Evolutionary conservation across 1,284 basidiomycete species (phyloP).

Genomic region (Cutaneotrichosporon sp.): DNA sequence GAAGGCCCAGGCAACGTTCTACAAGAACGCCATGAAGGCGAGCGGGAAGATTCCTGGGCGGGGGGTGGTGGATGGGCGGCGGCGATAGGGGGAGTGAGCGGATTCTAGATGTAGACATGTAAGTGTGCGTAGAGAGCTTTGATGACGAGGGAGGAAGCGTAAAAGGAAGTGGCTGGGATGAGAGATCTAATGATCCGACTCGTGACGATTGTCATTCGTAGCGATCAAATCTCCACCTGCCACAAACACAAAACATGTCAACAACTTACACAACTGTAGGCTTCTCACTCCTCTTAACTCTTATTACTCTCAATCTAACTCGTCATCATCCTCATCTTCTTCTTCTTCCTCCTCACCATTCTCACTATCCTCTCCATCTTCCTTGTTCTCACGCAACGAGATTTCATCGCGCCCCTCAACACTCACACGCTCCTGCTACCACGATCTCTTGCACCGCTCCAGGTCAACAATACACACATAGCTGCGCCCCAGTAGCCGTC

Average conservation of each 20-base stretch:
- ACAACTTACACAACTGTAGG: not conserved
- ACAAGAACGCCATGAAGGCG: conserved; percentile 38
- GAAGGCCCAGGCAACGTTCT: conserved; percentile 28
- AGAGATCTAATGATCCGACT: not conserved
- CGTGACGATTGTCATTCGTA: not conserved
- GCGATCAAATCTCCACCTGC: not conserved
- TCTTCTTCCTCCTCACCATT: not conserved
- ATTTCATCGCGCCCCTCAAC: not conserved
- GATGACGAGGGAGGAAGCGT: not conserved
- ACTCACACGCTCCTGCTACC: not conserved
- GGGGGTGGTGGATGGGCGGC: conserved; percentile 35
- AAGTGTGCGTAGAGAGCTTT: not conserved
- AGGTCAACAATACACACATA: not conserved
- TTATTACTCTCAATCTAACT: not conserved
- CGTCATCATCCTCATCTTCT: not conserved
- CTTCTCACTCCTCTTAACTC: not conserved
- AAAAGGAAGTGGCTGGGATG: not conserved
- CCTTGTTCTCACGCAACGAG: not conserved
- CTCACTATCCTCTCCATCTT: not conserved
- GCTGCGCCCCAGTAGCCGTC: not conserved
- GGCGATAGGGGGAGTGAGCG: conserved; percentile 13
- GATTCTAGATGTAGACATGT: not conserved
- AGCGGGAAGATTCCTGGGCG: conserved; percentile 36
- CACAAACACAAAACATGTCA: not conserved
- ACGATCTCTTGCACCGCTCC: not conserved